These are phyloP conservation scores for Cyclostephanos tholiformis DNA, from an alignment of 108 stramenopile species.

Conservation along the genomic window DNA sequence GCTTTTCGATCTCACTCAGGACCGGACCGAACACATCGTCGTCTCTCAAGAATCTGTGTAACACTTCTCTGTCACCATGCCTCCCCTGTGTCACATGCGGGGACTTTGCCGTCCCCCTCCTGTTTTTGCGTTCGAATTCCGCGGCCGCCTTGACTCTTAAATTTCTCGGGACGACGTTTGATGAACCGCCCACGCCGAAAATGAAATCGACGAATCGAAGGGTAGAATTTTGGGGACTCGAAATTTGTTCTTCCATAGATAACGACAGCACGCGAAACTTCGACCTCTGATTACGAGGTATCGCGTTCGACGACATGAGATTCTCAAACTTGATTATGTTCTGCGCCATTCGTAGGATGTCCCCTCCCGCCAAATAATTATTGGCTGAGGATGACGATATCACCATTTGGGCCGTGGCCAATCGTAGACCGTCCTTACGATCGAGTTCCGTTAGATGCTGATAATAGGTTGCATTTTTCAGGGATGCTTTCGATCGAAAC, in stretches of 20 bases:
- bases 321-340: slow-evolving; percentile 32
- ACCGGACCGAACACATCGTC: slow-evolving; percentile 33
- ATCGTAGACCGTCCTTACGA: slow-evolving; percentile 9
- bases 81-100: slow-evolving; percentile 37
- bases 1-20: slow-evolving; percentile 30
- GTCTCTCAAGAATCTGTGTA: slow-evolving; percentile 29
- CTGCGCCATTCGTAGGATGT: slow-evolving; percentile 31
- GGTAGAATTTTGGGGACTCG: slow-evolving; percentile 16
- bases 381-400: slow-evolving; percentile 22
- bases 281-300: neutral
- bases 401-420: slow-evolving; percentile 40
- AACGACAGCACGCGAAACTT: slow-evolving; percentile 13
- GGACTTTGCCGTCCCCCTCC: neutral
- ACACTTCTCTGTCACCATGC: slow-evolving; percentile 15
- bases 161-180: slow-evolving; percentile 17
- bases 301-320: neutral
- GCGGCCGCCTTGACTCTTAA: slow-evolving; percentile 28
- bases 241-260: slow-evolving; percentile 35
- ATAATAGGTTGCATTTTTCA: slow-evolving; percentile 26
- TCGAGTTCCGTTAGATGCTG: slow-evolving; percentile 17
- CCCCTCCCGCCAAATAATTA: slow-evolving; percentile 25
- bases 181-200: slow-evolving; percentile 21
- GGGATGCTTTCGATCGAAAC: slow-evolving; percentile 1
- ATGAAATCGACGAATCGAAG: slow-evolving; percentile 38
- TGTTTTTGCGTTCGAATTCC: slow-evolving; percentile 16